Percentiles rank a stretch among this genome's conserved stretches.
These are phyloP conservation scores for Crithidia expoeki DNA, from an alignment of 208 protist genomes.

Conservation along the genomic window DNA sequence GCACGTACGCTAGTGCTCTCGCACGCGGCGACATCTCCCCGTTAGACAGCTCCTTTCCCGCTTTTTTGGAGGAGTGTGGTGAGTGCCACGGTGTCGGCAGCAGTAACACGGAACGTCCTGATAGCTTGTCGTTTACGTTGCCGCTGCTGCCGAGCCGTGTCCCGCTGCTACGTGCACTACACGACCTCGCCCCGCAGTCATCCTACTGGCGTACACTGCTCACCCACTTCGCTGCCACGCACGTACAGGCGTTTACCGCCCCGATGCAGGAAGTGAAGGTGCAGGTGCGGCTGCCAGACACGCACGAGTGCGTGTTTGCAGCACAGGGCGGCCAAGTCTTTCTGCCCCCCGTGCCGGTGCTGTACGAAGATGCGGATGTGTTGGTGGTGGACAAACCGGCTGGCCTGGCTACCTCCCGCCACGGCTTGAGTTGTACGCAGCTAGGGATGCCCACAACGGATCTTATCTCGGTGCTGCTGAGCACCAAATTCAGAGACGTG, in stretches of 20 bases:
- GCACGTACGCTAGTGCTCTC: slow-evolving; percentile 63
- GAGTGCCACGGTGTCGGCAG: slow-evolving; percentile 53
- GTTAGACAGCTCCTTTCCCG: slow-evolving; percentile 50
- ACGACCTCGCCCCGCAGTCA: slow-evolving; percentile 62
- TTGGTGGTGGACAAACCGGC: slow-evolving; percentile 79
- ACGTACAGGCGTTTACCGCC: slow-evolving; percentile 29
- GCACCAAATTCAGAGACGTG: not conserved
- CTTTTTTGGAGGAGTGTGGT: slow-evolving; percentile 86
- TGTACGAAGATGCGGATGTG: slow-evolving; percentile 81
- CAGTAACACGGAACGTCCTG: slow-evolving; percentile 40
- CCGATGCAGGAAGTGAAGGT: slow-evolving; percentile 58
- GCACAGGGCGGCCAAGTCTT: slow-evolving; percentile 4
- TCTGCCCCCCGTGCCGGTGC: slow-evolving; percentile 28
- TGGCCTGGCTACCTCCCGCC: slow-evolving; percentile 68
- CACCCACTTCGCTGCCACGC: slow-evolving; percentile 10
- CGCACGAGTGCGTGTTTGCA: slow-evolving; percentile 65
- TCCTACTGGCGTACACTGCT: slow-evolving; percentile 82
- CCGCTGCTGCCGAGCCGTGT: slow-evolving; percentile 10
- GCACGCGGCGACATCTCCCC: slow-evolving; percentile 46
- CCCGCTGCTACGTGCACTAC: slow-evolving; percentile 30
- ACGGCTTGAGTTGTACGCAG: slow-evolving; percentile 76
- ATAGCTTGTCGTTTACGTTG: slow-evolving; percentile 58
- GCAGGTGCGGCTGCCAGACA: slow-evolving; percentile 48
- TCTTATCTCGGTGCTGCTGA: slow-evolving; percentile 53
- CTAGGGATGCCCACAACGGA: slow-evolving; percentile 32